These are phyloP conservation scores for Pseudopyrenochaeta lycopersici DNA, from an alignment of 2,329 filamentous ascomycete genomes.

Conservation along the genomic window DNA sequence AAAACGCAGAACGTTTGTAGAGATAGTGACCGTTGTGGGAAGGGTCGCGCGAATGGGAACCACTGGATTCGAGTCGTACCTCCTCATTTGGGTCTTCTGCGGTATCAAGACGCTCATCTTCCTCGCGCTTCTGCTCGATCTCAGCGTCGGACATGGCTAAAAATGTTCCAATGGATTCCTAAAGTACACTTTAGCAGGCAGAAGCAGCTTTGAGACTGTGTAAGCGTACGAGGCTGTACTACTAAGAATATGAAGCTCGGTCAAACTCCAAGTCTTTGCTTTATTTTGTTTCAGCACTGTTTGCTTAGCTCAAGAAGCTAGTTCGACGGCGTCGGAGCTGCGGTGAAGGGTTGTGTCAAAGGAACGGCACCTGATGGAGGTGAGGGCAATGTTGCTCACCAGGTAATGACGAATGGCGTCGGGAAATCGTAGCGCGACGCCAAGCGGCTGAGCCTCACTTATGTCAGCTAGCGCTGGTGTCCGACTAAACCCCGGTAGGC, in stretches of 20 bases:
- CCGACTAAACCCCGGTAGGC: too few relatives aligned
- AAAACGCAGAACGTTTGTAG: too few relatives aligned
- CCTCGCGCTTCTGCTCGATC: constrained; percentile 38
- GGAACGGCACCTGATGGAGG: constrained; percentile 18
- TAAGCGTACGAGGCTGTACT: constrained; percentile 24
- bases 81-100: constrained; percentile 47
- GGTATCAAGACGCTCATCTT: constrained; percentile 44
- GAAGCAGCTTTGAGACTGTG: constrained; percentile 8
- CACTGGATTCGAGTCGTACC: constrained; percentile 31
- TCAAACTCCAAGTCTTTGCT: constrained; percentile 1
- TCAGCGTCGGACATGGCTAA: constrained; percentile 42
- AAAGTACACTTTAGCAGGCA: constrained; percentile 10
- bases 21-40: not conserved
- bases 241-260: constrained; percentile 5
- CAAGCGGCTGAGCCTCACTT: constrained; percentile 26
- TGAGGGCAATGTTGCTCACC: constrained; percentile 26
- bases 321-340: constrained; percentile 16
- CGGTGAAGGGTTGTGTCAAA: constrained; percentile 9
- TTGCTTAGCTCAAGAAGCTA: constrained; percentile 3
- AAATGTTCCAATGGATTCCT: not conserved
- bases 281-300: not conserved
- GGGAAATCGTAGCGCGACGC: constrained; percentile 21
- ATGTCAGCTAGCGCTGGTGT: not conserved
- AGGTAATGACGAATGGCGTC: constrained; percentile 28
- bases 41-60: not conserved